Conservation (phyloP, 345 rosid genomes). For the Aurinia saxatilis region DNA sequence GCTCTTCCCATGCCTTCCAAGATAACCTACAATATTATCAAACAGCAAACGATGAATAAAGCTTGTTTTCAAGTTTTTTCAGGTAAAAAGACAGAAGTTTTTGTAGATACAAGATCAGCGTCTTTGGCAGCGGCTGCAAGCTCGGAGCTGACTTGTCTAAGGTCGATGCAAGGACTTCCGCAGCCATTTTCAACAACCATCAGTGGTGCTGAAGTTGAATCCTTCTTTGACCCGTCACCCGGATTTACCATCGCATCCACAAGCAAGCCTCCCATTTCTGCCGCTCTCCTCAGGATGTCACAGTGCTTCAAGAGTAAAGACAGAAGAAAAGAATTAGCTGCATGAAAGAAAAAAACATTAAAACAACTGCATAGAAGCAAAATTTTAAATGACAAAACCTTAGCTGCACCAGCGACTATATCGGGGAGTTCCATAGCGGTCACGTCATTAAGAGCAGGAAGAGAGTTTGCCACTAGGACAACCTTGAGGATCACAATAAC, state of each 20-base stretch:
- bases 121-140: constrained; percentile 89
- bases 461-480: constrained; percentile 94
- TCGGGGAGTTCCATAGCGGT: constrained; percentile 99
- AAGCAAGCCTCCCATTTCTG: constrained; percentile 88
- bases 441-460: constrained; percentile 90
- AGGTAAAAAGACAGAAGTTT: background rate
- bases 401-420: constrained; percentile 94
- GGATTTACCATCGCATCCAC: constrained; percentile 86
- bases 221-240: constrained; percentile 54
- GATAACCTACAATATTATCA: constrained; percentile 49
- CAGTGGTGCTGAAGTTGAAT: constrained; percentile 63
- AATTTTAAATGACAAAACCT: constrained; percentile 39
- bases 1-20: constrained; percentile 99
- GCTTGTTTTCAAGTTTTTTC: background rate
- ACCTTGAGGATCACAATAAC: constrained; percentile 47
- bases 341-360: background rate
- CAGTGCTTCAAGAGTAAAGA: constrained; percentile 57
- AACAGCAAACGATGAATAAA: constrained; percentile 10
- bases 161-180: constrained; percentile 97
- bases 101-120: constrained; percentile 79
- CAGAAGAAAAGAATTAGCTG: background rate
- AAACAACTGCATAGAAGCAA: background rate
- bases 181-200: constrained; percentile 99
- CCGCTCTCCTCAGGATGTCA: constrained; percentile 90
- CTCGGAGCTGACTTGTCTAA: constrained; percentile 98